These are phyloP conservation scores for Camellia japonica DNA, from an alignment of 148 eudicot genomes.

Conservation along the genomic window DNA sequence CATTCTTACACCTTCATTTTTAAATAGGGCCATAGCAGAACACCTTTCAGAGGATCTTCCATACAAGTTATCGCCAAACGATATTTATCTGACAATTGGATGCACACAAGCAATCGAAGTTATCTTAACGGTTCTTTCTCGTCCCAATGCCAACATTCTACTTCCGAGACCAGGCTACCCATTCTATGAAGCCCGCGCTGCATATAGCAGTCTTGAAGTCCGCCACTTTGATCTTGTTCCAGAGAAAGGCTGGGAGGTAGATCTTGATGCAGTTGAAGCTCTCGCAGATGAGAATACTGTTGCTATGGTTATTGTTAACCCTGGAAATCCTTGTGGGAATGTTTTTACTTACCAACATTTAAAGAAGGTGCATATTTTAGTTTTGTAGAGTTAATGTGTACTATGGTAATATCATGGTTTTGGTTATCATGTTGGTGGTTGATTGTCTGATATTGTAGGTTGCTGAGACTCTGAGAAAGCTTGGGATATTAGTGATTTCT, in stretches of 20 bases:
- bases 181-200: conserved; percentile 43
- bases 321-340: conserved; percentile 62
- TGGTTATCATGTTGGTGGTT: neutral
- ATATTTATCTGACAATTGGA: conserved; percentile 41
- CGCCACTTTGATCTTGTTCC: conserved; percentile 55
- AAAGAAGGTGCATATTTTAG: conserved; percentile 32
- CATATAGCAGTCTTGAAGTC: conserved; percentile 28
- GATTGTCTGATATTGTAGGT: conserved; percentile 31
- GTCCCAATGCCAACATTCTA: conserved; percentile 45
- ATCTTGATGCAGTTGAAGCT: conserved; percentile 40
- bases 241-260: conserved; percentile 51
- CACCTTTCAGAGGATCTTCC: conserved; percentile 53
- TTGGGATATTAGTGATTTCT: conserved; percentile 63
- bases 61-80: conserved; percentile 41
- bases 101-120: conserved; percentile 47
- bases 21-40: conserved; percentile 41
- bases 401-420: neutral
- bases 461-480: conserved; percentile 69
- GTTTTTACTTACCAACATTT: conserved; percentile 41
- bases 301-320: conserved; percentile 54
- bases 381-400: neutral
- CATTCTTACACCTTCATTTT: neutral
- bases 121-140: conserved; percentile 35
- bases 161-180: conserved; percentile 59
- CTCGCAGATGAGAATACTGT: conserved; percentile 52